Base-by-base conservation (phyloP, 495 filamentous ascomycete species). In the Penicillium odoratum region DNA sequence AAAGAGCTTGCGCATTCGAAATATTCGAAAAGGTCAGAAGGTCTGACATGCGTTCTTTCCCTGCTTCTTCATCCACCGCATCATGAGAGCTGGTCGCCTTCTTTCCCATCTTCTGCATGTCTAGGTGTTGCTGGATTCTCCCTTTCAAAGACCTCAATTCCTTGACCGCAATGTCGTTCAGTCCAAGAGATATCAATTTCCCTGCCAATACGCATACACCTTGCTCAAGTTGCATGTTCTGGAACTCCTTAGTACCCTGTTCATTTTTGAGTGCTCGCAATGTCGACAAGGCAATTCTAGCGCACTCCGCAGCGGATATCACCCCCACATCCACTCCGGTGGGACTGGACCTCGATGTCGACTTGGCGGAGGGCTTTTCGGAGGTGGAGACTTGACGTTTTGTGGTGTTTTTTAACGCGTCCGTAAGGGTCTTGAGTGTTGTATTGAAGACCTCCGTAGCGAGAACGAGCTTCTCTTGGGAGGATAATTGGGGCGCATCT, bases 371-470 rank as follows among this genome's bases (percentile, higher is more conserved):
- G 47, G 77, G 66, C 59, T 88, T 89, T 25, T 63, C 60, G 25
- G 48, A 11, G 4, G 31, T 13, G 5, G 53, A 16, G 9, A 40
- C 40, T 61, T 48, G 69, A 57, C 62, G 58, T 47, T 70, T 70
- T 1, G 55, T 34, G 5, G 52, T 18, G 4, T 50, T 26, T 65
- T 90, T 96, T 21, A 87, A 76, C 3, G 89, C 88, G 48, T 92
- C 88, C 3, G 83, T 83, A 10, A 98, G 81, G 7, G 82, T 76
- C 66, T 90, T 94, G 21, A 94, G 73, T 13, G 86, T 84, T 30
- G 74, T 77, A 74, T 95, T 97, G 58, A 94, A 86, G 18, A 93
- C 82, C 48, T 93, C 87, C 3, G 92, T 93, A 4, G 91, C 90
- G 43, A 97, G 77, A 42, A 85, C 78, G 1, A 85, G 82, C 67